Percentiles rank a stretch among this genome's conserved stretches.
Conservation (phyloP, 2,329 filamentous ascomycete species). For the Phaeophleospora eucalypticola region DNA sequence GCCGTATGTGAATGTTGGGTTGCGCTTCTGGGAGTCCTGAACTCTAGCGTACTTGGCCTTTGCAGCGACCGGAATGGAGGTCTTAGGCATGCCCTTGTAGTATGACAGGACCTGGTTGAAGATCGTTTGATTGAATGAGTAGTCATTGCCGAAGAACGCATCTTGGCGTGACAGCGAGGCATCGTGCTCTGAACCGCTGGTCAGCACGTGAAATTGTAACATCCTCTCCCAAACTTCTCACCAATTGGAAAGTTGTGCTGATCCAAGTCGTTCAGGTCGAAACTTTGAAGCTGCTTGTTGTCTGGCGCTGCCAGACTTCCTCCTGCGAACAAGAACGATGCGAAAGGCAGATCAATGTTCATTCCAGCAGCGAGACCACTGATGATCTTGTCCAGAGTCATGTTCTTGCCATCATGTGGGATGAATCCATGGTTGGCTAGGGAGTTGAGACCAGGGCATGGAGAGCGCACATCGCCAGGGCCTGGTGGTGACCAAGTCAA, state of each 20-base stretch:
- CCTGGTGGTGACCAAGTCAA: not conserved
- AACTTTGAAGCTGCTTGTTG: slow-evolving; percentile 5
- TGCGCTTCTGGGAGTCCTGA: slow-evolving; percentile 22
- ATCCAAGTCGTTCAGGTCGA: slow-evolving; percentile 27
- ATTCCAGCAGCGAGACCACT: slow-evolving; percentile 21
- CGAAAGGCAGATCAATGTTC: slow-evolving; percentile 25
- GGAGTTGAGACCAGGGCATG: slow-evolving; percentile 28
- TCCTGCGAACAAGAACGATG: slow-evolving; percentile 20
- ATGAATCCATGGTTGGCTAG: slow-evolving; percentile 26
- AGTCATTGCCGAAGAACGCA: slow-evolving; percentile 33
- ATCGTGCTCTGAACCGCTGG: slow-evolving; percentile 32
- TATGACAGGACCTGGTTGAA: slow-evolving; percentile 28
- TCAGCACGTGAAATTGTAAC: no score
- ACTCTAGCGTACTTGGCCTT: slow-evolving; percentile 32
- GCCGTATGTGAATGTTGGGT: slow-evolving; percentile 32
- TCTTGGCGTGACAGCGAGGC: slow-evolving; percentile 34
- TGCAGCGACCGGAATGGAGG: slow-evolving; percentile 27
- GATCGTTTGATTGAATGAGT: slow-evolving; percentile 33
- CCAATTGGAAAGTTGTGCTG: slow-evolving; percentile 33
- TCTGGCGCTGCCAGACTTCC: slow-evolving; percentile 20
- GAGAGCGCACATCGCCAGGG: slow-evolving; percentile 20
- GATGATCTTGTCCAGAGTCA: slow-evolving; percentile 22
- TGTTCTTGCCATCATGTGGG: slow-evolving; percentile 21
- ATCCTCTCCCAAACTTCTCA: not conserved
- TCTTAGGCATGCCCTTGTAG: slow-evolving; percentile 25